Base-by-base conservation (phyloP, 495 filamentous ascomycete genomes). In the Trichoderma gamsii region DNA sequence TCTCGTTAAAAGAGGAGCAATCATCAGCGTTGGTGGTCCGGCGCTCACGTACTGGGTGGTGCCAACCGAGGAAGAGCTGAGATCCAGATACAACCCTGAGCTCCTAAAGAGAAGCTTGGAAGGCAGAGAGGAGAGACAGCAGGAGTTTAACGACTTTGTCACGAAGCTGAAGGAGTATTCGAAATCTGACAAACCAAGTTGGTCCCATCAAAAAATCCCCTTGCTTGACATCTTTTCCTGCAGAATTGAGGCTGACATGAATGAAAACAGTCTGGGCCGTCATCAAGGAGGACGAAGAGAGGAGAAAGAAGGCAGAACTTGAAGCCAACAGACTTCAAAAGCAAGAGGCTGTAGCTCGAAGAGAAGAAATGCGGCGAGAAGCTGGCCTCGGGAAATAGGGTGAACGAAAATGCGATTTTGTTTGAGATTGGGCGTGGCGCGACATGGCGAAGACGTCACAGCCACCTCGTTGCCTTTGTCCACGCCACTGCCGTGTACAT, bases 71-170 rank as follows among this genome's bases (percentile, higher is more conserved):
- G 95, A 97, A 76, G 93, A 97, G 78, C 82, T 98, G 11, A 91
- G 96, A 81, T 74, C 93, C 83, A 87, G 83, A 77, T 98, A 97
- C 81, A 98, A 93, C 76, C 93, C 94, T 1, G 95, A 98, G 16
- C 85, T 98, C 4, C 91, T 94, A 75, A 90, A 90, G 76, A 85
- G 89, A 71, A 91, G 90, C 66, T 78, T 93, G 1, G 91, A 92
- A 73, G 83, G 89, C 66, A 85, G 93, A 38, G 81, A 88, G 61
- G 84, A 87, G 71, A 84, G 83, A 66, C 86, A 92, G 71, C 83
- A 96, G 79, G 92, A 97, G 27, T 94, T 96, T 74, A 89, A 96
- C 72, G 86, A 93, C 67, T 97, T 96, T 73, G 88, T 98, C 41
- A 82, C 69, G 32, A 88, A 87, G 71, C 78, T 99, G 74, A 96